Base-by-base conservation (phyloP, 139 green algal genomes). In the Nannochloris sp. region DNA sequence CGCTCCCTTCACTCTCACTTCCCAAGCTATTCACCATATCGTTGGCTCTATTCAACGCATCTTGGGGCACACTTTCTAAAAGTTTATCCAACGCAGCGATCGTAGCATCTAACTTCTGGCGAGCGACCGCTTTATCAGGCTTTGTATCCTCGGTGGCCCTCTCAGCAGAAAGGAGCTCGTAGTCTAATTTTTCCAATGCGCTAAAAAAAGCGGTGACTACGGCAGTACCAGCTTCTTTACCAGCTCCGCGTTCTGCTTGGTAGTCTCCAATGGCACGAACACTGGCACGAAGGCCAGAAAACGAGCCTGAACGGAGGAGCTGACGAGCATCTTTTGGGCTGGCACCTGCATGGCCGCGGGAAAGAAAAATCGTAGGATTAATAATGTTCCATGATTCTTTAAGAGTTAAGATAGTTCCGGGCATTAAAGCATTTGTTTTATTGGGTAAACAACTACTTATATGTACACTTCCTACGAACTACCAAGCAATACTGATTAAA, bases 241-340 rank as follows among this genome's bases (percentile, higher is more conserved):
- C 53, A 4, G 14, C 27, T 12, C 39, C 32, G 7, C 39, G 34
- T 57, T 63, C 8, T 29, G 58, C 53, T 5, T 48, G 55, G 19
- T 78, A 78, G 37, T 78, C 71, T 2, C 71, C 71, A 32, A 78
- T 30, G 4, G 64, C 54, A n/a, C 60, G 58, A 19, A 65, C 55
- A 55, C 56, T 65, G 34, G 54, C 65, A 12, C 65, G 54, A 25
- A 77, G 27, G 25, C 71, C 71, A 14, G 45, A 57, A 61, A 78
- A 78, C n/a, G 56, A 46, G 32, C 71, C 71, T 33, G 56, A 63
- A 3, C 71, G 57, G 23, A 78, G 58, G 37, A 68, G 58, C 31
- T 65, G 10, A 23, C 71, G 57, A 19, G 64, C 71, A 1, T 46
- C 58, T 4, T 19, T 25, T 7, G 71, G 45, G 48, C 65, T 46